Percentiles rank a stretch among this genome's conserved stretches.
phyloP scores from a whole-genome alignment of 2,329 filamentous ascomycete genomes.

The Fusarium ramigenum region DNA sequence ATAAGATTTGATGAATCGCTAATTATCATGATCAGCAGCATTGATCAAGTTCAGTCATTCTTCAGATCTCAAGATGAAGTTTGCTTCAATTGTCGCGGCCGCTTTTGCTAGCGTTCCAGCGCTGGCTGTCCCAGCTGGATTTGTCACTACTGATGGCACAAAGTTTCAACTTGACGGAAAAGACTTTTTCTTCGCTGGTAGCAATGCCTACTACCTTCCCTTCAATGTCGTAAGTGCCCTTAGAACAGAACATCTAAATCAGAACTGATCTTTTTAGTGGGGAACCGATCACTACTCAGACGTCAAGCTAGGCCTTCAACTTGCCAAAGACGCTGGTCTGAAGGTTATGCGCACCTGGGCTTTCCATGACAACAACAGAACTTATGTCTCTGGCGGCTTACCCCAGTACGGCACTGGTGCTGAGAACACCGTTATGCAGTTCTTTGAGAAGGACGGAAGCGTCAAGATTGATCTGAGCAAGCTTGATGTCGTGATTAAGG shows the following conservation, averaged over 20 bases:
- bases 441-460: slow-evolving; percentile 14
- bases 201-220: slow-evolving; percentile 66
- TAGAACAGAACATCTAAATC: no score
- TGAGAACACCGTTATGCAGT: slow-evolving; percentile 56
- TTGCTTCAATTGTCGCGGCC: slow-evolving; percentile 1
- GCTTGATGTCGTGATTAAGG: slow-evolving; percentile 37
- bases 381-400: slow-evolving; percentile 39
- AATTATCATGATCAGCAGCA: background rate
- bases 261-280: slow-evolving; percentile 19
- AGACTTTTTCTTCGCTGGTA: slow-evolving; percentile 65
- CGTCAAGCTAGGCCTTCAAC: slow-evolving; percentile 1
- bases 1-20: background rate
- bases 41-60: background rate
- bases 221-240: slow-evolving; percentile 59
- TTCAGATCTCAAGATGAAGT: slow-evolving; percentile 17
- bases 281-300: slow-evolving; percentile 44
- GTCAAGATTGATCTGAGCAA: slow-evolving; percentile 21
- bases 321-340: slow-evolving; percentile 23
- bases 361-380: slow-evolving; percentile 25
- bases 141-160: slow-evolving; percentile 59
- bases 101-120: slow-evolving; percentile 2
- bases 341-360: slow-evolving; percentile 27
- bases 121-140: slow-evolving; percentile 47
- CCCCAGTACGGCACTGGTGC: slow-evolving; percentile 58
- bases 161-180: slow-evolving; percentile 64